Base-by-base conservation (phyloP, 805 yeast species). In the Saturnispora hagleri region DNA sequence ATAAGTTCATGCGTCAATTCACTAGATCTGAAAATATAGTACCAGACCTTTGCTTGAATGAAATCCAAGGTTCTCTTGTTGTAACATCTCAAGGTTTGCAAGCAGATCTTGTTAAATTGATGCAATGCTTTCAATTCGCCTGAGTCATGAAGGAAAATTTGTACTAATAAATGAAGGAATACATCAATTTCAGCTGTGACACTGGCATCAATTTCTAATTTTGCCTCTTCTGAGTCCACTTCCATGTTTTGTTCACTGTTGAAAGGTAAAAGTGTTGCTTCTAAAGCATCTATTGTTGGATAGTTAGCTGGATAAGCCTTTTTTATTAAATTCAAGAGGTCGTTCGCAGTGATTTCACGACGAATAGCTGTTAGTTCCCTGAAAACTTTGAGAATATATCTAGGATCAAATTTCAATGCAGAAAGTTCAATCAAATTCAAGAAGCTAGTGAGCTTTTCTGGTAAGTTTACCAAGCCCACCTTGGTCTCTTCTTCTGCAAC, bases 1-100 rank as follows among this genome's bases (percentile, higher is more conserved):
- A 74, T 71, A 53, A 80, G 69, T 58, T 81, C 71, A 12, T 61
- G 74, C 31, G 72, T 63, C 51, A 83, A 70, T 71, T 91, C 98
- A 58, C 81, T 80, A 2, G 89, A 78, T 67, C 95, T 80, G 44
- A 84, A 76, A 59, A 86, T 76, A 71, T 89, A 91, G 66, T 91
- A 93, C 98, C 98, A 93, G 55, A 86, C 75, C 67, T 90, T 91
- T 15, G 98, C 93, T 57, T 81, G 81, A 53, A 93, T 76, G 61
- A 86, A 81, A 69, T 93, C 98, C 58, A 91, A 72, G 4, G 95
- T 79, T 57, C 98, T 79, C 57, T 85, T 80, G 69, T 89, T 89
- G 70, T 84, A 84, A 13, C 74, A 67, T 53, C 77, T 75, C 63
- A 89, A 74, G 50, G 81, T 71, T 13, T 70, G 63, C 51, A 84